These are phyloP conservation scores for Phytophthora hybrid DNA, from an alignment of 352 stramenopile genomes.

Conservation along the genomic window DNA sequence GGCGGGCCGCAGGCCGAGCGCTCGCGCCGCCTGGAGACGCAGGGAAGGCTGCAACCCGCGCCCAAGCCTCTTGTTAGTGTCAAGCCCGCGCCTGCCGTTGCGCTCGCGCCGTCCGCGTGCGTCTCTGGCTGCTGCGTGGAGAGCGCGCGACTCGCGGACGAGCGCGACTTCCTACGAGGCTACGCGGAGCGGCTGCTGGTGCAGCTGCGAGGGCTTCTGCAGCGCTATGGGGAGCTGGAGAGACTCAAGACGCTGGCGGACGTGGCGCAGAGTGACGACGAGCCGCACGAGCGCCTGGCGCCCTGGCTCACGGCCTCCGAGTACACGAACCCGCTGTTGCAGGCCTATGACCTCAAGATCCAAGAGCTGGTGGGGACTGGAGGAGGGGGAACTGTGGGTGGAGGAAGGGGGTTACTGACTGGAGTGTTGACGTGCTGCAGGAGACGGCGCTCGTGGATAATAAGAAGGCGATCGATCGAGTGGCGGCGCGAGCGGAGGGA, in stretches of 20 bases:
- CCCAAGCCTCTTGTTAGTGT: not conserved
- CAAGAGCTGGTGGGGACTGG: constrained; percentile 60
- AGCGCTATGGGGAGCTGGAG: constrained; percentile 79
- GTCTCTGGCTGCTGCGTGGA: constrained; percentile 47
- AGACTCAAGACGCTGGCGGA: constrained; percentile 70
- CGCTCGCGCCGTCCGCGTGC: constrained; percentile 5
- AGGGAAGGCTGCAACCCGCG: constrained; percentile 23
- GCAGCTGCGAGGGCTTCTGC: constrained; percentile 62
- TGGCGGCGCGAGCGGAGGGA: constrained; percentile 53
- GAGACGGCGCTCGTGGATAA: constrained; percentile 59
- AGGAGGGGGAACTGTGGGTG: not conserved
- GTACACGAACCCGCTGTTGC: constrained; percentile 76
- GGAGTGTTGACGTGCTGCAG: constrained; percentile 28
- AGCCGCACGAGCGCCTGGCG: constrained; percentile 30
- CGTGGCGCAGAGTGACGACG: constrained; percentile 25
- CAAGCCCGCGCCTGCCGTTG: not conserved
- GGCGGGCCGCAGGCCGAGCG: constrained; percentile 43
- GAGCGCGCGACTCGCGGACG: constrained; percentile 55
- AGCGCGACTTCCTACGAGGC: constrained; percentile 70
- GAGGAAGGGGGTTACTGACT: not conserved
- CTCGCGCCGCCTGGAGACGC: constrained; percentile 43
- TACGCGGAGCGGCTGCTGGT: constrained; percentile 77
- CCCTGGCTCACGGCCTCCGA: constrained; percentile 77
- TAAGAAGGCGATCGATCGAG: constrained; percentile 66
- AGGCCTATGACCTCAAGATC: constrained; percentile 84